Conservation (phyloP, 1,284 basidiomycete species). For the Puccinia novopanici region DNA sequence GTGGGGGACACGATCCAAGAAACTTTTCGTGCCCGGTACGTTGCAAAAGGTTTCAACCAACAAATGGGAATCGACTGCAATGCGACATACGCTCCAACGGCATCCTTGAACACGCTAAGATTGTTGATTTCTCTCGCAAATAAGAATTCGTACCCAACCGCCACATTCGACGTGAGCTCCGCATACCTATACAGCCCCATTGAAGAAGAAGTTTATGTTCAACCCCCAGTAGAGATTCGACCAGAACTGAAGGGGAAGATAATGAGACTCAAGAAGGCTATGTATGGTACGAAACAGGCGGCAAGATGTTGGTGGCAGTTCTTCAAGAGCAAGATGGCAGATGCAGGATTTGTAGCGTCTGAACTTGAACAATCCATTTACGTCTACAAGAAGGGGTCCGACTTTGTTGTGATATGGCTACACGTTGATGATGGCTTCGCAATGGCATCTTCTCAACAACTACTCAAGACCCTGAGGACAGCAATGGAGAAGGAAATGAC, state of each 20-base stretch:
- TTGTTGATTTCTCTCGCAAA: neutral
- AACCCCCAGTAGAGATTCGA: too few relatives aligned
- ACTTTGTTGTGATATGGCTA: neutral
- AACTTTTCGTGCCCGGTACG: slow-evolving; percentile 11
- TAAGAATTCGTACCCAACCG: neutral
- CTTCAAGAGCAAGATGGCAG: neutral
- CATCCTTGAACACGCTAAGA: neutral
- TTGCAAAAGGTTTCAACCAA: slow-evolving; percentile 24
- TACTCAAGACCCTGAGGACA: neutral
- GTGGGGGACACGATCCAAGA: neutral
- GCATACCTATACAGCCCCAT: slow-evolving; percentile 27
- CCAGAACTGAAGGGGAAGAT: too few relatives aligned
- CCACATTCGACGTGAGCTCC: slow-evolving; percentile 11
- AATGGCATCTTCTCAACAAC: neutral
- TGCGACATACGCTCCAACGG: slow-evolving; percentile 20
- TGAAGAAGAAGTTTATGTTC: too few relatives aligned
- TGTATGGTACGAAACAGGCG: too few relatives aligned
- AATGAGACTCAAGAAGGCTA: too few relatives aligned
- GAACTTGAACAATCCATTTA: neutral
- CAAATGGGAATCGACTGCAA: neutral
- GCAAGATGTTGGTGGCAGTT: too few relatives aligned
- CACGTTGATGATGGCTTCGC: slow-evolving; percentile 18
- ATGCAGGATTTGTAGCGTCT: neutral
- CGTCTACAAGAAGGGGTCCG: neutral
- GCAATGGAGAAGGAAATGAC: neutral